Evolutionary conservation across 2,329 filamentous ascomycete genomes (phyloP).

Genomic region (Microsporum audouinii): DNA sequence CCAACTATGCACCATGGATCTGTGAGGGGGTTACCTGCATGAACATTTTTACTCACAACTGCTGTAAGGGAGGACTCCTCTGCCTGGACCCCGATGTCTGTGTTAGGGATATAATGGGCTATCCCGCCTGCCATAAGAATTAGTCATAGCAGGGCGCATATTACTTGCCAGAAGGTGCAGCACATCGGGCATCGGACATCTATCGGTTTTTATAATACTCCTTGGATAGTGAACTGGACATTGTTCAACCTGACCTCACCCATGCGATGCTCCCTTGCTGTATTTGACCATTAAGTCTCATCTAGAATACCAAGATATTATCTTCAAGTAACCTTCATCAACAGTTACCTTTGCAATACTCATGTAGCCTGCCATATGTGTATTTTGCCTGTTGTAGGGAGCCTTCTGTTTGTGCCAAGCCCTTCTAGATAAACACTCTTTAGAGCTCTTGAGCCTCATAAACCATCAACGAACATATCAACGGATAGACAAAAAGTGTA

Average conservation of each 20-base stretch:
- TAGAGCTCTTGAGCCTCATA: not conserved
- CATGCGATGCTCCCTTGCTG: not conserved
- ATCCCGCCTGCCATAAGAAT: conserved; percentile 5
- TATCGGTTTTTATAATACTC: not conserved
- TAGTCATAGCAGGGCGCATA: not conserved
- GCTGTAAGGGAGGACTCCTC: conserved; percentile 11
- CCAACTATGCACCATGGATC: conserved; percentile 7
- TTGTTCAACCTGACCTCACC: not conserved
- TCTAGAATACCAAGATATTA: not conserved
- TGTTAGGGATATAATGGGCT: not conserved
- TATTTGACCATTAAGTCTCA: not conserved
- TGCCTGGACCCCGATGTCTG: conserved; percentile 8
- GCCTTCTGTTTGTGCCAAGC: not conserved
- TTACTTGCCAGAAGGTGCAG: not conserved
- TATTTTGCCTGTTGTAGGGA: not conserved
- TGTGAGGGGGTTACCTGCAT: conserved; percentile 11
- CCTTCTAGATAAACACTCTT: not conserved
- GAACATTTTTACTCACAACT: conserved; percentile 11
- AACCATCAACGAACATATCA: not conserved
- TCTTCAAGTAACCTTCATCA: not conserved
- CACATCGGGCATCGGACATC: not conserved
- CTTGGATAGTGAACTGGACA: not conserved
- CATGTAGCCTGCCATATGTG: too few relatives aligned
- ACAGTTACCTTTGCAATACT: not conserved
- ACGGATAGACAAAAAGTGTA: not conserved